Evolutionary conservation across 2,329 filamentous ascomycete species (phyloP), one percentile per base, ranked within the genome.

Genomic region (Apiospora marii): DNA sequence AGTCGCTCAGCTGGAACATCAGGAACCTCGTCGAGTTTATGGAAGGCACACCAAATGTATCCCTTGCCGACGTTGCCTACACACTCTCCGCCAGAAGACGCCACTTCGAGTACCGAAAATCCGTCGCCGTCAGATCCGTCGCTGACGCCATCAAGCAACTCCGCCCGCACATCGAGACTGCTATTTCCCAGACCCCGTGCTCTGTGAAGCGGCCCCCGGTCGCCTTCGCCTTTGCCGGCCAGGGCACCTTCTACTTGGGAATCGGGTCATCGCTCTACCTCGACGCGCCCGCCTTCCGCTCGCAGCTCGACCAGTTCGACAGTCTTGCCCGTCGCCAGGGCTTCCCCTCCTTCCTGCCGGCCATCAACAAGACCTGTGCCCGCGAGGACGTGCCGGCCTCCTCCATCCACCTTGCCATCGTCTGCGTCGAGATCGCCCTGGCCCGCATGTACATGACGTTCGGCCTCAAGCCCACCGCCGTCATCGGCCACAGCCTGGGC

Each of bases 401-500:
- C 7, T 22, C 53, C 16, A 61, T 61, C 27, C 53, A 61, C 19
- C 75, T 81, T 44, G 76, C 78, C 8, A 80, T 77, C 53, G 74
- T 80, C 19, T 61, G 53, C 16, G 53, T 61, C 6, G 78, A 85
- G 73, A 83, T 82, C 27, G 83, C 84, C 10, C 75, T 85, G 7
- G 79, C 80, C 12, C 53, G 53, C 5, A 77, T 78, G 67, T 75
- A 83, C 22, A 84, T 82, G 81, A 76, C 74, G 27, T 81, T 80
- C 73, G 83, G 82, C 43, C 73, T 85, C 30, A 78, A 77, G 22
- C 84, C 84, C 70, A 82, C 83, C 53, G 85, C 80, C 6, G 83
- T 85, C 5, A 74, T 85, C 34, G 84, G 84, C 16, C 84, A 84
- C 74, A 91, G 88, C 75, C 82, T 91, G 53, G 89, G 89, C 68